These are phyloP conservation scores for Oryza nivara DNA, from an alignment of 176 grass and related monocot genomes.

Conservation along the genomic window DNA sequence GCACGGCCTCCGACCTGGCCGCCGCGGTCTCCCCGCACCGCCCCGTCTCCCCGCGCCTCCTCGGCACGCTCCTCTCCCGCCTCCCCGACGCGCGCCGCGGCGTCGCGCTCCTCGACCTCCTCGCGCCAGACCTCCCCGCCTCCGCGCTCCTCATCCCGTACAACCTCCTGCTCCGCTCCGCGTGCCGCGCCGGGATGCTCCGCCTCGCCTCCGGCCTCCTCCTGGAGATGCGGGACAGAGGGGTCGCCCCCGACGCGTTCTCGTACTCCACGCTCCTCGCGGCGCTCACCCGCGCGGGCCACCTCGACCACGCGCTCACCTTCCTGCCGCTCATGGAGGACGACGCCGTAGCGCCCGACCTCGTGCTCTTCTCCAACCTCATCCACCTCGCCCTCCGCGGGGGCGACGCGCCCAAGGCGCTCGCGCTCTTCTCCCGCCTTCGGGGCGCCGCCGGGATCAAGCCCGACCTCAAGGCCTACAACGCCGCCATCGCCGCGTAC, in stretches of 20 bases:
- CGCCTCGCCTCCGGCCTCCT: constrained; percentile 79
- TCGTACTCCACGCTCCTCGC: constrained; percentile 94
- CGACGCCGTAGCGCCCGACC: constrained; percentile 64
- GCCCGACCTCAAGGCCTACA: constrained; percentile 85
- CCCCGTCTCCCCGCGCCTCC: constrained; percentile 73
- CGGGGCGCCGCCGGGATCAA: constrained; percentile 53
- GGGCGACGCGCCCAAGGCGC: constrained; percentile 71
- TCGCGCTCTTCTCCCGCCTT: constrained; percentile 88
- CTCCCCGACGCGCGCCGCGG: constrained; percentile 64
- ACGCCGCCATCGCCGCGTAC: constrained; percentile 69
- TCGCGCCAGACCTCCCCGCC: constrained; percentile 43
- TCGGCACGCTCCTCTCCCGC: constrained; percentile 90
- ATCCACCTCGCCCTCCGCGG: constrained; percentile 74
- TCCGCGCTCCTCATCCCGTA: constrained; percentile 63
- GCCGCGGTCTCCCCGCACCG: constrained; percentile 60
- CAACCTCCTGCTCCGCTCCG: constrained; percentile 77
- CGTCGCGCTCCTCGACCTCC: constrained; percentile 80
- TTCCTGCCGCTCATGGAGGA: constrained; percentile 84
- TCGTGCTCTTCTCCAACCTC: constrained; percentile 83
- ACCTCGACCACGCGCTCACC: constrained; percentile 77
- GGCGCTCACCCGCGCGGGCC: constrained; percentile 69
- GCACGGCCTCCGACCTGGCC: constrained; percentile 58
- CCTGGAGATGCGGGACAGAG: constrained; percentile 70
- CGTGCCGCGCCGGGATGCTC: constrained; percentile 55
- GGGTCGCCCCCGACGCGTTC: constrained; percentile 65